Conservation (phyloP, 2,329 filamentous ascomycete genomes). For the Gnomoniopsis smithogilvyi region DNA sequence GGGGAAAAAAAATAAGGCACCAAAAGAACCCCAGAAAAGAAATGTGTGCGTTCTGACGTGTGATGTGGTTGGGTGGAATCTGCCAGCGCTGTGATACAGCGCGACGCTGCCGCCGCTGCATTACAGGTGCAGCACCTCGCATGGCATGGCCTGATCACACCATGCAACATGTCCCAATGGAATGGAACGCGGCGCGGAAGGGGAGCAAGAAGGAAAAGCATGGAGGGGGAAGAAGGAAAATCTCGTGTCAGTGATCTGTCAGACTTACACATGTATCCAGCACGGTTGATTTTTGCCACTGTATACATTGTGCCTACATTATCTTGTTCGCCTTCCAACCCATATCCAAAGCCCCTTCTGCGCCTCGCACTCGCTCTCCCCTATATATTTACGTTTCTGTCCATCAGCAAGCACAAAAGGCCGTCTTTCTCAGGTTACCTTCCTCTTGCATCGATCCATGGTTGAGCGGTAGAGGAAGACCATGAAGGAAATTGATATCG, state of each 20-base stretch:
- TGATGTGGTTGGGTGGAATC: too few relatives aligned
- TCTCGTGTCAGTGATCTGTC: not conserved
- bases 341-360: not conserved
- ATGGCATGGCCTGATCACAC: too few relatives aligned
- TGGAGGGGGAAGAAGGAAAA: not conserved
- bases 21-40: too few relatives aligned
- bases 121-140: too few relatives aligned
- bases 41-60: too few relatives aligned
- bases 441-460: not conserved
- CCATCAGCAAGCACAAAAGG: not conserved
- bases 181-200: too few relatives aligned
- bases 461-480: constrained; percentile 4
- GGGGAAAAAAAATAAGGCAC: too few relatives aligned
- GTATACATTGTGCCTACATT: not conserved
- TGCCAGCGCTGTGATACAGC: too few relatives aligned
- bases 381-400: not conserved
- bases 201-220: too few relatives aligned
- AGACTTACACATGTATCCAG: not conserved
- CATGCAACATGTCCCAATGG: too few relatives aligned
- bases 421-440: not conserved
- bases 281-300: not conserved
- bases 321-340: not conserved
- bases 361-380: not conserved
- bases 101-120: too few relatives aligned
- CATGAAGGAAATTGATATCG: constrained; percentile 33